phyloP scores from a whole-genome alignment of 2,329 filamentous ascomycete genomes.

The Cercospora sp. region DNA sequence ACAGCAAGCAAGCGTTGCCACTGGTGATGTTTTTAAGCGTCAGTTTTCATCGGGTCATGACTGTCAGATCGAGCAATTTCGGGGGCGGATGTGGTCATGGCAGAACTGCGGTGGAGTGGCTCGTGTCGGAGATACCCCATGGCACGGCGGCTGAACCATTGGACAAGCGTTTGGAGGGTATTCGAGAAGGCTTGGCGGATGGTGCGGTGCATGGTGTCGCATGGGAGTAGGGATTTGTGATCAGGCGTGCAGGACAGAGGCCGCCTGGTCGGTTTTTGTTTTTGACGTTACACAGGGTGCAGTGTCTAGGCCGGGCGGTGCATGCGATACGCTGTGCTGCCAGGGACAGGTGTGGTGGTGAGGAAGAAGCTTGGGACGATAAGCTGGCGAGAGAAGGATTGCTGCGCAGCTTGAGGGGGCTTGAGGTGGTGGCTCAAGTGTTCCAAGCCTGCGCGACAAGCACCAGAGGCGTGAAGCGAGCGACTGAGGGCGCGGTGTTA shows the following conservation, averaged over 20 bases:
- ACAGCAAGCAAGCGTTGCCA: not conserved
- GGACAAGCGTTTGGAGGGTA: not conserved
- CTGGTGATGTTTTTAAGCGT: not conserved
- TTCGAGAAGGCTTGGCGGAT: slow-evolving; percentile 1
- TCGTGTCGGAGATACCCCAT: not conserved
- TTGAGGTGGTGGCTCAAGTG: not conserved
- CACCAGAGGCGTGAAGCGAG: not conserved
- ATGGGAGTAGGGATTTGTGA: not conserved
- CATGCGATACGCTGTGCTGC: not conserved
- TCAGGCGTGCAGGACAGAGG: not conserved
- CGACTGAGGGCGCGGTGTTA: not conserved
- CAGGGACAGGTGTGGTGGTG: not conserved
- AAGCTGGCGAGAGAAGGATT: not conserved
- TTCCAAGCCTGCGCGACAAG: not conserved
- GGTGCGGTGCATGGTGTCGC: not conserved
- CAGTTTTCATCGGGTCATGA: not conserved
- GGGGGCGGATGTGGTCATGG: not conserved
- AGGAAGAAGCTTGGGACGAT: slow-evolving; percentile 22
- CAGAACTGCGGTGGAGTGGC: not conserved
- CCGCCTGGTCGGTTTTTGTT: not conserved
- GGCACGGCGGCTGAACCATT: not conserved
- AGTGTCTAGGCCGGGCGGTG: not conserved
- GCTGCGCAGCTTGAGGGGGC: not conserved
- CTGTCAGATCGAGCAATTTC: not conserved
- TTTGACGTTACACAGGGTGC: not conserved